Evolutionary conservation across 208 protist species (phyloP).

Genomic region (Angomonas deanei): DNA sequence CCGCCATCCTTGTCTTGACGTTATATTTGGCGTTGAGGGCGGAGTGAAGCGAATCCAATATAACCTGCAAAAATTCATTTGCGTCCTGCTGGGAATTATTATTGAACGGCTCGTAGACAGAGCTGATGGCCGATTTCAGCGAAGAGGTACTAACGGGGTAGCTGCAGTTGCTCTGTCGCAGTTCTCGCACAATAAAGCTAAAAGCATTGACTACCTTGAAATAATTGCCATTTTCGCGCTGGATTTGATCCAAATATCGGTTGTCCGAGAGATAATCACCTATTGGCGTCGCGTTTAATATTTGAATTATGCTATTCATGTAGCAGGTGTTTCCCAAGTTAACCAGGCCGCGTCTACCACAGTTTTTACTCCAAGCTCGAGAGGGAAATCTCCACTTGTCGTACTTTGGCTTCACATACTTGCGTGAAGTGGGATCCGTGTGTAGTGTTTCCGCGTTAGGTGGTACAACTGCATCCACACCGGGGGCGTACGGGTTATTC

Average conservation of each 20-base stretch:
- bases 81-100: conserved; percentile 87
- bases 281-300: conserved; percentile 77
- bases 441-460: no score
- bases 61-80: conserved; percentile 88
- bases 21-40: conserved; percentile 74
- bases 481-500: no score
- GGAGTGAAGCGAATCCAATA: conserved; percentile 91
- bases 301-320: conserved; percentile 88
- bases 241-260: conserved; percentile 49
- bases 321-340: conserved; percentile 93
- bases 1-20: conserved; percentile 17
- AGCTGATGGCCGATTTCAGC: conserved; percentile 77
- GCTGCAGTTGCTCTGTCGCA: conserved; percentile 40
- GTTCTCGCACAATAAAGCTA: conserved; percentile 71
- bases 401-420: conserved; percentile 14
- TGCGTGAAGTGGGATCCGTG: no score
- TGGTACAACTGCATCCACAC: no score
- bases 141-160: conserved; percentile 66
- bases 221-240: conserved; percentile 24
- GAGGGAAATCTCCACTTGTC: conserved; percentile 26
- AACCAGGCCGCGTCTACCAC: conserved; percentile 62
- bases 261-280: conserved; percentile 85
- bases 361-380: conserved; percentile 8
- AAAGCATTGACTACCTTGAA: conserved; percentile 53
- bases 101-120: conserved; percentile 61